A percentile compares a stretch with the other conserved stretches of the same genome.
These are phyloP conservation scores for Strobilomyces dryophilus DNA, from an alignment of 768 basidiomycete genomes.

Conservation along the genomic window DNA sequence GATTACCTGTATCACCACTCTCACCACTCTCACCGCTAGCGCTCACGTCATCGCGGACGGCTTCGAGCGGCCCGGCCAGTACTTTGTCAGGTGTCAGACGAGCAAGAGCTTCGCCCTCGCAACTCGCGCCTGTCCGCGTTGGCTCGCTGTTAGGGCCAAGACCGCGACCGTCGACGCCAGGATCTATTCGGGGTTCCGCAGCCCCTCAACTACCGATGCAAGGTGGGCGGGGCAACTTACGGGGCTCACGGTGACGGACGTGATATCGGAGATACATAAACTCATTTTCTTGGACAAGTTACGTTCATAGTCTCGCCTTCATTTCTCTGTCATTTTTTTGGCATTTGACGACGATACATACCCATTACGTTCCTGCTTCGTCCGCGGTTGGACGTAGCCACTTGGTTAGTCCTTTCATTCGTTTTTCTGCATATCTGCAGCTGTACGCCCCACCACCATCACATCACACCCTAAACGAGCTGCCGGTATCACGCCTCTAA, in stretches of 20 bases:
- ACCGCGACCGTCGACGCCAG: slow-evolving; percentile 22
- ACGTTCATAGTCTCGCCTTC: slow-evolving; percentile 4
- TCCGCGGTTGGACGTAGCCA: background rate
- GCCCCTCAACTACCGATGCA: slow-evolving; percentile 30
- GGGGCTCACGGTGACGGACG: slow-evolving; percentile 11
- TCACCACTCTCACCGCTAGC: slow-evolving; percentile 4
- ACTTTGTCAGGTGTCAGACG: background rate
- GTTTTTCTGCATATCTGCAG: slow-evolving; percentile 6
- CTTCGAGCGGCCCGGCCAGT: background rate
- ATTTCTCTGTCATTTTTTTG: slow-evolving; percentile 6
- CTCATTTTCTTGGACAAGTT: slow-evolving; percentile 20
- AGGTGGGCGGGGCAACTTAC: slow-evolving; percentile 22
- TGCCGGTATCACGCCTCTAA: background rate
- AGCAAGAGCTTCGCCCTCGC: slow-evolving; percentile 7
- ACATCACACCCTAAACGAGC: slow-evolving; percentile 11
- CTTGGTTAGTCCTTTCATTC: background rate
- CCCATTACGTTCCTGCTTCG: background rate
- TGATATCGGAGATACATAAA: background rate
- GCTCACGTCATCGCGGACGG: background rate
- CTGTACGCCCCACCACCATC: slow-evolving; percentile 3
- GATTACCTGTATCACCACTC: slow-evolving; percentile 24
- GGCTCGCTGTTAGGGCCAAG: slow-evolving; percentile 29
- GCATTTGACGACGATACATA: background rate
- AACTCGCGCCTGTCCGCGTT: slow-evolving; percentile 8
- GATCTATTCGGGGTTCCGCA: slow-evolving; percentile 16